Base-by-base conservation (phyloP, 2,329 filamentous ascomycete species). In the Diplodia scrobiculata region DNA sequence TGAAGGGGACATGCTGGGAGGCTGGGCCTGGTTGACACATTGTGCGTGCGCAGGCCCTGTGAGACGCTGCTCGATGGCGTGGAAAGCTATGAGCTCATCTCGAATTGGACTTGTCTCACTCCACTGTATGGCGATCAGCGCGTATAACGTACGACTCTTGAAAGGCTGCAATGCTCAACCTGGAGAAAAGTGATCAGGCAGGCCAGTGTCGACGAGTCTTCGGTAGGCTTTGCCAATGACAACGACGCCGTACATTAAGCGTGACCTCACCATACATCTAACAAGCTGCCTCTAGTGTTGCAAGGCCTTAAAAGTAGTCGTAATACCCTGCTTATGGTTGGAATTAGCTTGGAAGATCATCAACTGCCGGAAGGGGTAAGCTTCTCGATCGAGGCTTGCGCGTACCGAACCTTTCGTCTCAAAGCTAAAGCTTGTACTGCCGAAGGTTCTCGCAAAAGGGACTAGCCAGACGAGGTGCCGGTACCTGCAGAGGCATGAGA, bases 1-100 rank as follows among this genome's bases (percentile, higher is more conserved):
- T 13, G 13, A 10, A 47, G 55, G 55, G 55, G 32, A 45, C 38
- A 47, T 29, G 55, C 55, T 60, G 5, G 38, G 5, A 48, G 55
- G 5, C 41, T 59, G 54, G 54, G 36, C 54, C 21, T 45, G 54
- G 11, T 14, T 60, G 55, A 47, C 55, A 32, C 38, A 58, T 47
- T 47, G 38, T 60, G 55, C 34, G 27, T 21, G 55, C 29, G 14
- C 25, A 48, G 29, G 47, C 55, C n/a, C n/a, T 14, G 53, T 13
- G 36, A 60, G 55, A 27, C 55, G 48, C 41, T 60, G 55, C 55
- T 34, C 17, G 55, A 60, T 60, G 55, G 55, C 55, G 55, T 60
- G 55, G 55, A 48, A 45, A 60, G 41, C 21, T 19, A 48, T 48
- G 55, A 60, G 55, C 55, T 41, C 36, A 32, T n/a, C 38, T 29